Evolutionary conservation across 129 eudicot species (phyloP).

Genomic region (Tanacetum coccineum): DNA sequence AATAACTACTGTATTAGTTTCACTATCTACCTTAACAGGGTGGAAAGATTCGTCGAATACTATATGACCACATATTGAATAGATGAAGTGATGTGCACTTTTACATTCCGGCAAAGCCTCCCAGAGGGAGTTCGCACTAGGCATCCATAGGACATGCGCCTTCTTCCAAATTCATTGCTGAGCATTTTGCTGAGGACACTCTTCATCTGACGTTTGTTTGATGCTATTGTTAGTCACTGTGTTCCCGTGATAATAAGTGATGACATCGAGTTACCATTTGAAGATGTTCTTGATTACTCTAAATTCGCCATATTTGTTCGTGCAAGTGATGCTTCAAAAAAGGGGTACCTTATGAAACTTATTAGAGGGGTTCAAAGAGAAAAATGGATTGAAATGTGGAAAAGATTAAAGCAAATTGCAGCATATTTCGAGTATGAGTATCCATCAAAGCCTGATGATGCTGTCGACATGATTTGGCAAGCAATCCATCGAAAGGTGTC

Average conservation of each 20-base stretch:
- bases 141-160: constrained; percentile 83
- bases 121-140: constrained; percentile 44
- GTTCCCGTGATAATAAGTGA: constrained; percentile 64
- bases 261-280: constrained; percentile 63
- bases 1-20: too few relatives aligned
- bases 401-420: constrained; percentile 48
- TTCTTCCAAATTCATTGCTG: constrained; percentile 78
- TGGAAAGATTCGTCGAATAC: constrained; percentile 76
- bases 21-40: constrained; percentile 35
- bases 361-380: constrained; percentile 60
- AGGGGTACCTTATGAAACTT: constrained; percentile 61
- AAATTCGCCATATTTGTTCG: constrained; percentile 64
- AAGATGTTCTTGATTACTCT: constrained; percentile 78
- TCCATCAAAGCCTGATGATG: constrained; percentile 70
- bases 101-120: constrained; percentile 50
- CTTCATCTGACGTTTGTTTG: constrained; percentile 96
- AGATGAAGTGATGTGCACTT: constrained; percentile 82
- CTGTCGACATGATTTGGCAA: constrained; percentile 92
- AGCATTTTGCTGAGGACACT: constrained; percentile 87
- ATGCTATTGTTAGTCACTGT: constrained; percentile 84
- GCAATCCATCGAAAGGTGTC: constrained; percentile 51
- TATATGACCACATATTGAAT: constrained; percentile 69
- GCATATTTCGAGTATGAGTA: constrained; percentile 63
- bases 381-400: constrained; percentile 85
- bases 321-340: constrained; percentile 50